Evolutionary conservation across 179 eudicot species (phyloP), one percentile per base, ranked within the genome.

Genomic region (Dionaea muscipula): DNA sequence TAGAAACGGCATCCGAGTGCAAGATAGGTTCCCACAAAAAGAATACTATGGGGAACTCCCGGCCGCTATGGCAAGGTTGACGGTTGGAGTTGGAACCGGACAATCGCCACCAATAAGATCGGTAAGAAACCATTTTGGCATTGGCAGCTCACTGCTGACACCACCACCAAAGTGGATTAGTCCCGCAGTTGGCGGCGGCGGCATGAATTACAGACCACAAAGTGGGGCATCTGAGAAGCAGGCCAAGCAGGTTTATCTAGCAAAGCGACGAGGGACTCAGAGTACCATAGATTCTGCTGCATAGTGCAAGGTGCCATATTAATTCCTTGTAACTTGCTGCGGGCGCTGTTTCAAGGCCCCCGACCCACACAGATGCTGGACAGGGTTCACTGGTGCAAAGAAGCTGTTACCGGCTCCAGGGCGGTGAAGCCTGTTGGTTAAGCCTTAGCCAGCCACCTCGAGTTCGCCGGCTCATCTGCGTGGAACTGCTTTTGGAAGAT

Each of bases 161-260:
- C 95, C 94, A 14, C 89, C 95, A 43, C 49, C 61, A 2, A 74
- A 74, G 56, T 81, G 86, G 95, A 77, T 76, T 53, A 71, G 13
- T 16, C 48, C 64, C n/a, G 45, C 56, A 41, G 54, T 53, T 28
- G 49, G 48, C 40, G 15, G 21, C n/a, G 1, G 31, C 10, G 14
- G 17, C 53, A 48, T 25, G 53, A 7, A 48, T 43, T 17, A 43
- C 47, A 16, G 20, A 18, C 47, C 16, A 18, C 47, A 43, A 20
- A 18, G 18, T 14, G 47, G 20, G 47, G 47, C 18, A 2, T 27
- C 25, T 61, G 70, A 75, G 57, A 76, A 71, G 63, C 81, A 70
- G 49, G 62, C 53, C 43, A 81, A 69, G 61, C 68, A 71, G 60
- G 67, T 68, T 44, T 77, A 75, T 61, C 91, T 79, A 70, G 71